Base-by-base conservation (phyloP, 176 grass and related monocot genomes). In the Carex myosuroides region DNA sequence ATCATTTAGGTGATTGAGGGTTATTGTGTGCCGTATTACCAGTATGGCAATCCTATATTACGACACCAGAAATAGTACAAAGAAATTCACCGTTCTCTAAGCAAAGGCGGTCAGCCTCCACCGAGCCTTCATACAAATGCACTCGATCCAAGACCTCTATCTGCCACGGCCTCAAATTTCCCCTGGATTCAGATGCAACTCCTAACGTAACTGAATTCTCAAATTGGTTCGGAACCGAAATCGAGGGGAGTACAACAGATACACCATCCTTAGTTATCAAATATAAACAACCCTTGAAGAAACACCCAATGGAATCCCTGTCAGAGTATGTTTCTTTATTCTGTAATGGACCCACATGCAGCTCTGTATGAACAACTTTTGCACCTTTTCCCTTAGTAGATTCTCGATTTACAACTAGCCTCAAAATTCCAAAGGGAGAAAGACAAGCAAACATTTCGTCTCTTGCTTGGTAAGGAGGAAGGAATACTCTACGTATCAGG, bases 141-240 rank as follows among this genome's bases (percentile, higher is more conserved):
- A 89, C 83, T 89, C 91, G 88, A 90, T 98, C 92, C 80, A 98
- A 91, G 63, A 98, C 86, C 78, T 98, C 92, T 85, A 91, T 90
- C 82, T 98, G 92, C 95, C 95, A 98, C 16, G 88, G 24, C 75
- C 74, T 91, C 89, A 82, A 98, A 21, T 39, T 87, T 79, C 87
- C 90, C 81, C 79, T 75, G 88, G 80, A 83, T 91, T 65, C 85
- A 66, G 73, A 83, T 88, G 81, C 74, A 81, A 63, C 29, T 64
- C 46, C 39, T 32, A 50, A 17, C 26, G 67, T 33, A 30, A 83
- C 80, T 35, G 59, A 68, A 67, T 68, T 67, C 20, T 83, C 42
- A 10, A n/a, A 26, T 30, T 65, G 80, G 26, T 83, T 84, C 24
- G 89, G 89, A 82, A 90, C 59, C 72, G 83, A 95, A 90, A 93